These are phyloP conservation scores for Metschnikowia drakensbergensis DNA, from an alignment of 805 yeast genomes.

Conservation along the genomic window DNA sequence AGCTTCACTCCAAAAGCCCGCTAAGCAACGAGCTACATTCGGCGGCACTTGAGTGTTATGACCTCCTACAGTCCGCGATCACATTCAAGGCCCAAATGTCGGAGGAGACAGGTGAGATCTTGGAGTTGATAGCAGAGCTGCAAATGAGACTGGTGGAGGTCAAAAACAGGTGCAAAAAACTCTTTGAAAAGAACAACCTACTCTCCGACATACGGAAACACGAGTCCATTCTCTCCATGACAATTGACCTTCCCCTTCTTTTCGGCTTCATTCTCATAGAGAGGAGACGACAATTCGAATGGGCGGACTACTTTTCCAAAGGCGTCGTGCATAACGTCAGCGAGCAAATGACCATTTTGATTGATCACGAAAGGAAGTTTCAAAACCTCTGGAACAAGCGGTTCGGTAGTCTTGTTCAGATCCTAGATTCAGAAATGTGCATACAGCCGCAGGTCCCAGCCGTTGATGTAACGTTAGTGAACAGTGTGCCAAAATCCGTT, in stretches of 20 bases:
- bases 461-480: constrained; percentile 20
- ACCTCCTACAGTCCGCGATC: constrained; percentile 29
- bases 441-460: constrained; percentile 21
- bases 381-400: constrained; percentile 62
- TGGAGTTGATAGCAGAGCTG: constrained; percentile 30
- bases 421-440: constrained; percentile 16
- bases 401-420: constrained; percentile 44
- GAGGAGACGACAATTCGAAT: constrained; percentile 52
- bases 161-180: constrained; percentile 25
- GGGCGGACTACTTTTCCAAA: constrained; percentile 45
- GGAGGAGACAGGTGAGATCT: constrained; percentile 23
- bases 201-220: constrained; percentile 23
- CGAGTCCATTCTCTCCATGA: constrained; percentile 40
- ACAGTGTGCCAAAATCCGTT: constrained; percentile 2
- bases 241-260: constrained; percentile 64
- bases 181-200: constrained; percentile 7
- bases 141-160: constrained; percentile 38
- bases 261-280: constrained; percentile 71
- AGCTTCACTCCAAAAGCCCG: neutral
- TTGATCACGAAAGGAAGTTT: constrained; percentile 52
- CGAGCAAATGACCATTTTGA: constrained; percentile 55
- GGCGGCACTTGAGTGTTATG: constrained; percentile 21
- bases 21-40: neutral
- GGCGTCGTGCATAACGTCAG: constrained; percentile 43
- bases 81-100: constrained; percentile 29